phyloP scores from a whole-genome alignment of 2,329 filamentous ascomycete species.

The Penicillium sp. region DNA sequence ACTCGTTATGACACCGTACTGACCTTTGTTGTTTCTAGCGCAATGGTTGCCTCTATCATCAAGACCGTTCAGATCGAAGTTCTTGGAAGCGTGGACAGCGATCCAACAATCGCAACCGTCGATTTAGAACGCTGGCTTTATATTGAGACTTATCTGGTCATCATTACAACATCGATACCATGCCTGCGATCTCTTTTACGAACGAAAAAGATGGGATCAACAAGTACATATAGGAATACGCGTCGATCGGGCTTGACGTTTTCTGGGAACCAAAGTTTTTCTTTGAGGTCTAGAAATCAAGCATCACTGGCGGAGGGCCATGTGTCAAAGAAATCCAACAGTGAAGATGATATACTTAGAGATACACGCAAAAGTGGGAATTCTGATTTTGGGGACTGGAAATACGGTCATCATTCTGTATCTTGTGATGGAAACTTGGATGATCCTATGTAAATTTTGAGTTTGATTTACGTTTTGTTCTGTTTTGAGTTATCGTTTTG shows the following conservation, averaged over 20 bases:
- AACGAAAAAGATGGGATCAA: background rate
- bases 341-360: background rate
- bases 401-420: background rate
- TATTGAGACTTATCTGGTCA: slow-evolving; percentile 28
- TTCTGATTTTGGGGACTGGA: background rate
- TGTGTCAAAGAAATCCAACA: background rate
- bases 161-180: slow-evolving; percentile 29
- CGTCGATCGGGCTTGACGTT: background rate
- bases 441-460: background rate
- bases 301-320: background rate
- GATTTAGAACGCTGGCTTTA: slow-evolving; percentile 26
- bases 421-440: background rate
- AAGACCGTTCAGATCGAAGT: slow-evolving; percentile 21
- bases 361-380: background rate
- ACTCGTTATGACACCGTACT: background rate
- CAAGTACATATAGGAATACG: background rate
- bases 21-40: slow-evolving; percentile 12
- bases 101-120: slow-evolving; percentile 21
- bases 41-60: slow-evolving; percentile 25
- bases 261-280: background rate
- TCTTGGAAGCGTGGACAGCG: slow-evolving; percentile 14
- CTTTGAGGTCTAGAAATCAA: background rate
- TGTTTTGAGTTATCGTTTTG: background rate
- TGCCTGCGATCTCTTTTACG: slow-evolving; percentile 23
- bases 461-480: background rate